phyloP scores from a whole-genome alignment of 2,329 filamentous ascomycete genomes.

The Aspergillus terreus region DNA sequence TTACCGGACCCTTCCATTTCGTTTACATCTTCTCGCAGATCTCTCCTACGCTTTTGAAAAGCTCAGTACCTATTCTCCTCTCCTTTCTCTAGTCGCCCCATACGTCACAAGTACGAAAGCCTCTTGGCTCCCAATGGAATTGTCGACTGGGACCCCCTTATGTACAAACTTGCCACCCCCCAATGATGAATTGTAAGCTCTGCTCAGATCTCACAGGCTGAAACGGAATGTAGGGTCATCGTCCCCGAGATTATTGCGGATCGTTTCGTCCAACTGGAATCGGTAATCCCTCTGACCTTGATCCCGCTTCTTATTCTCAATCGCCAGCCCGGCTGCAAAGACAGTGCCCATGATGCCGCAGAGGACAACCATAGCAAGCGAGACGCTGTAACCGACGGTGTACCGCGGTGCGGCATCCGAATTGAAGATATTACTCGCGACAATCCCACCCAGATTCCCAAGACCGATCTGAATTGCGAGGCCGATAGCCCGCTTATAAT shows the following conservation, averaged over 20 bases:
- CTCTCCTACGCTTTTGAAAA: too few relatives aligned
- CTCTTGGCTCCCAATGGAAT: too few relatives aligned
- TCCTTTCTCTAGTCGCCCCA: too few relatives aligned
- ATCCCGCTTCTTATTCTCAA: constrained; percentile 29
- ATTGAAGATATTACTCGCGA: constrained; percentile 41
- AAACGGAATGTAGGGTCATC: constrained; percentile 33
- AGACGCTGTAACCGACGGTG: constrained; percentile 33
- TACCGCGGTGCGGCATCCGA: constrained; percentile 33
- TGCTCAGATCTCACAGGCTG: constrained; percentile 18
- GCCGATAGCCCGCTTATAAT: constrained; percentile 37
- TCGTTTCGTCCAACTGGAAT: constrained; percentile 18
- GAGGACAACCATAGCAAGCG: constrained; percentile 22
- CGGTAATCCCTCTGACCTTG: constrained; percentile 22
- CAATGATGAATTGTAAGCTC: background rate
- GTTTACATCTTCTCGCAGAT: too few relatives aligned
- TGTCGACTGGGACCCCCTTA: background rate
- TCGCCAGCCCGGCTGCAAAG: constrained; percentile 21
- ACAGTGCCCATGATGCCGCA: constrained; percentile 23
- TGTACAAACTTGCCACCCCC: background rate
- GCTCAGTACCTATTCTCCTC: too few relatives aligned
- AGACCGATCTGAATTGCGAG: constrained; percentile 12
- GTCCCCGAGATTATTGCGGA: constrained; percentile 31
- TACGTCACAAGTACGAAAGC: too few relatives aligned
- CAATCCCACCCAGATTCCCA: background rate
- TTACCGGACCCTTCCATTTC: too few relatives aligned